Base-by-base conservation (phyloP, 495 filamentous ascomycete genomes). In the Lophium mytilinum region DNA sequence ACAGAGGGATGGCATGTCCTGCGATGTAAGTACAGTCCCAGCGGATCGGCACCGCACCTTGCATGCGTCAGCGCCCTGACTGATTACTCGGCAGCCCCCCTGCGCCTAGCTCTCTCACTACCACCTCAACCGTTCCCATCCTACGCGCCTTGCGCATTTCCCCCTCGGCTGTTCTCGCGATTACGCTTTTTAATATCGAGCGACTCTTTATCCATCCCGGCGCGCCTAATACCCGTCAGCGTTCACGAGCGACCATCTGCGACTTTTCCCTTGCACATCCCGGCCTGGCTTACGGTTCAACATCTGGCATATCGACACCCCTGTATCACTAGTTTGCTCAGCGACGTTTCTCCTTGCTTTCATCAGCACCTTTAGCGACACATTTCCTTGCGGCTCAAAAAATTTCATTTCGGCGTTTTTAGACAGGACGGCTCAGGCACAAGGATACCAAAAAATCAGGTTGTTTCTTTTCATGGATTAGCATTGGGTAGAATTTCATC, bases 151-250 rank as follows among this genome's bases (percentile, higher is more conserved):
- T 30, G 39, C 50, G 40, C 42, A 46, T 55, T 10, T 45, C 59
- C 35, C 15, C 33, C 11, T 33, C 18, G 37, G 18, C 45, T 42
- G 17, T 41, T 35, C 55, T 60, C 39, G 42, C 36, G 57, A 58
- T 52, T 61, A 64, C 57, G 57, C 62, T 53, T 64, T 64, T 60
- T 64, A 64, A 64, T 64, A 53, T 52, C 50, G 58, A 62, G 58
- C 62, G 58, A 47, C 58, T 62, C 55, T 50, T 58, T 62, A 30
- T 60, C 43, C 0, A 35, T 41, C 39, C 55, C 52, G 37, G 56
- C 59, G 57, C 54, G 57, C 46, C 53, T 66, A 62, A 66, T 66
- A 66, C 59, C 58, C 36, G 15, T 50, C 49, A 36, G 62, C 55
- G 52, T 58, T 62, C 47, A 52, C 50, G 52, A 61, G 47, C 50